These are phyloP conservation scores for Geosmithia flava DNA, from an alignment of 2,329 filamentous ascomycete genomes.

Conservation along the genomic window DNA sequence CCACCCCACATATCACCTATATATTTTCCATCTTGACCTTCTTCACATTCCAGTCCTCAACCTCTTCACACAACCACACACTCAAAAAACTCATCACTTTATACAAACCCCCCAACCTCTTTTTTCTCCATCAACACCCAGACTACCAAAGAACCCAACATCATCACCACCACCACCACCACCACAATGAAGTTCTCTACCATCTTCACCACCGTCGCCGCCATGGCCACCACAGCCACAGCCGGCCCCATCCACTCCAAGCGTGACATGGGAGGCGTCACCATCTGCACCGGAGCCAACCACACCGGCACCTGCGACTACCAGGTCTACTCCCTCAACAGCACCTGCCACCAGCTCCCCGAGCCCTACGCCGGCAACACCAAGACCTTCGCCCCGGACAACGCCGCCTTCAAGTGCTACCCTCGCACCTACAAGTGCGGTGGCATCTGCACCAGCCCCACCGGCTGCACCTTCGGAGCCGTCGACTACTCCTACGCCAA, in stretches of 20 bases:
- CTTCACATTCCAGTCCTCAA: no score
- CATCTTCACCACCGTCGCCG: conserved; percentile 7
- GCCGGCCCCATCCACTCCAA: conserved; percentile 17
- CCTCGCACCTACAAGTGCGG: conserved; percentile 28
- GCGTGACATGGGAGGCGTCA: conserved; percentile 33
- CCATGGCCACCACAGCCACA: conserved; percentile 10
- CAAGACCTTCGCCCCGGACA: conserved; percentile 37
- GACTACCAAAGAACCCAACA: neutral
- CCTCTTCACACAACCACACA: no score
- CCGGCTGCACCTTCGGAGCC: conserved; percentile 37
- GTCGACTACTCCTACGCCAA: conserved; percentile 30
- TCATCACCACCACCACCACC: neutral
- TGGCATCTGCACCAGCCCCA: conserved; percentile 33
- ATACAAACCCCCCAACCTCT: neutral
- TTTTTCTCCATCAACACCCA: neutral
- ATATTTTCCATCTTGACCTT: no score
- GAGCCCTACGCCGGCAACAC: conserved; percentile 26
- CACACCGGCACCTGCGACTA: conserved; percentile 33
- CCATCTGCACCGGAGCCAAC: conserved; percentile 37
- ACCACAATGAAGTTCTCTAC: conserved; percentile 16
- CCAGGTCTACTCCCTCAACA: conserved; percentile 24
- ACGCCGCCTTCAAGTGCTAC: conserved; percentile 33
- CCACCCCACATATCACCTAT: no score
- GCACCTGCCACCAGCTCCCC: conserved; percentile 31
- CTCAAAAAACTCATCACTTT: no score